A percentile compares a stretch with the other conserved stretches of the same genome.
Evolutionary conservation across 805 yeast species (phyloP).

Genomic region (Maudiozyma turicensis): DNA sequence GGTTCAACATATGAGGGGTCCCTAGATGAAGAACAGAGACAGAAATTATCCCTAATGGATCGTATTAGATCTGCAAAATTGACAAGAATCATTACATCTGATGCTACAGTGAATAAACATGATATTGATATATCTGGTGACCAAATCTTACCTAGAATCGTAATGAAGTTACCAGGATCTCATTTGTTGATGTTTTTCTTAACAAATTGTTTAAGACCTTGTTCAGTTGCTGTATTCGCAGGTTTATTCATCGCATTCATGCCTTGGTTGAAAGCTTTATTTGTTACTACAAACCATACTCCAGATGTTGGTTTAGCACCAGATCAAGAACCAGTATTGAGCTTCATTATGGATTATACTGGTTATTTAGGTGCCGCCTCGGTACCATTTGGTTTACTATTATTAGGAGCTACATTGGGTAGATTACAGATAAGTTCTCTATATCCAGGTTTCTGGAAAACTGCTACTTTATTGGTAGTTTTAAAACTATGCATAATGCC

Average conservation of each 20-base stretch:
- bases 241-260: conserved; percentile 68
- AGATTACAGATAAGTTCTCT: conserved; percentile 54
- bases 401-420: conserved; percentile 85
- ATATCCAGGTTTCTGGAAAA: conserved; percentile 57
- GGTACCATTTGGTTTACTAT: conserved; percentile 78
- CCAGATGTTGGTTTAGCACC: conserved; percentile 63
- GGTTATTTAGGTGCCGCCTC: conserved; percentile 77
- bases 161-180: conserved; percentile 19
- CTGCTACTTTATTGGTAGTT: conserved; percentile 49
- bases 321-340: conserved; percentile 73
- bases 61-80: conserved; percentile 16
- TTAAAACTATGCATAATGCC: conserved; percentile 66
- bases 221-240: conserved; percentile 56
- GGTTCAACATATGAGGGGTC: not conserved
- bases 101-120: conserved; percentile 23
- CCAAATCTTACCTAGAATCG: conserved; percentile 15
- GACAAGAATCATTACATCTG: conserved; percentile 27
- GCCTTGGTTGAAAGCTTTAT: conserved; percentile 77
- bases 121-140: conserved; percentile 24
- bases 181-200: conserved; percentile 26
- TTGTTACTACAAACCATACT: conserved; percentile 39
- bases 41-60: conserved; percentile 4
- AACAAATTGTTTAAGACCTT: conserved; percentile 60
- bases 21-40: not conserved
- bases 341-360: conserved; percentile 75